Evolutionary conservation across 2,329 filamentous ascomycete species (phyloP).

Genomic region (Ampelomyces quisqualis): DNA sequence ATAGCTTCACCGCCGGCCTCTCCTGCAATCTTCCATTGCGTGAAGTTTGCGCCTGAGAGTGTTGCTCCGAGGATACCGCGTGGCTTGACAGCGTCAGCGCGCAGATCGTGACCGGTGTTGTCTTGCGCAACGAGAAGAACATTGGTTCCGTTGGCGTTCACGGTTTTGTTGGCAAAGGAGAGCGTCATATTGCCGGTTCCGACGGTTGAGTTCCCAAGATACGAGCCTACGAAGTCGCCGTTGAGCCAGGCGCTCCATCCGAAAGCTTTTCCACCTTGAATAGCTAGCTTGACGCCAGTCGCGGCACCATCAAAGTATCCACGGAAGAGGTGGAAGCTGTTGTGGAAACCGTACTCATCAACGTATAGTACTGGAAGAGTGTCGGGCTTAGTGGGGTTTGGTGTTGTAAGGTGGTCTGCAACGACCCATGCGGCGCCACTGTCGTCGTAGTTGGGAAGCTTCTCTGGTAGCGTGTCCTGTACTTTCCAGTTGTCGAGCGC

Average conservation of each 20-base stretch:
- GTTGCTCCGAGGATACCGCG: conserved; percentile 57
- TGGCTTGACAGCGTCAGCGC: conserved; percentile 50
- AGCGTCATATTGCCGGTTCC: conserved; percentile 46
- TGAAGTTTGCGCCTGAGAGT: conserved; percentile 51
- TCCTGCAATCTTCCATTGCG: conserved; percentile 60
- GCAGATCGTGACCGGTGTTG: conserved; percentile 61
- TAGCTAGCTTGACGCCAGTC: conserved; percentile 52
- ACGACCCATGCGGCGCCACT: conserved; percentile 48
- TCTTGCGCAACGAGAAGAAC: conserved; percentile 60
- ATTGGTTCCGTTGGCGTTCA: conserved; percentile 46
- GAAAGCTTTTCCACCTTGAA: conserved; percentile 58
- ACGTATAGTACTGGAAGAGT: conserved; percentile 47
- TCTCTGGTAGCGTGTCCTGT: conserved; percentile 54
- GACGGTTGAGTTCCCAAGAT: conserved; percentile 52
- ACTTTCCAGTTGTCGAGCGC: conserved; percentile 51
- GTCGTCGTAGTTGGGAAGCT: conserved; percentile 47
- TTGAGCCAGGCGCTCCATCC: conserved; percentile 62
- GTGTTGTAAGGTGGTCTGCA: conserved; percentile 41
- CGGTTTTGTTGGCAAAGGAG: conserved; percentile 54
- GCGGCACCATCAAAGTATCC: conserved; percentile 43
- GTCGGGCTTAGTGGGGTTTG: conserved; percentile 42
- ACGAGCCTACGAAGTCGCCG: conserved; percentile 57
- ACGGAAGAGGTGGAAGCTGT: conserved; percentile 47
- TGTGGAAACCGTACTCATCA: conserved; percentile 48
- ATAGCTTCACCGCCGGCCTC: conserved; percentile 54